Evolutionary conservation across 1,284 basidiomycete genomes (phyloP).

Genomic region (Serendipita sp.): DNA sequence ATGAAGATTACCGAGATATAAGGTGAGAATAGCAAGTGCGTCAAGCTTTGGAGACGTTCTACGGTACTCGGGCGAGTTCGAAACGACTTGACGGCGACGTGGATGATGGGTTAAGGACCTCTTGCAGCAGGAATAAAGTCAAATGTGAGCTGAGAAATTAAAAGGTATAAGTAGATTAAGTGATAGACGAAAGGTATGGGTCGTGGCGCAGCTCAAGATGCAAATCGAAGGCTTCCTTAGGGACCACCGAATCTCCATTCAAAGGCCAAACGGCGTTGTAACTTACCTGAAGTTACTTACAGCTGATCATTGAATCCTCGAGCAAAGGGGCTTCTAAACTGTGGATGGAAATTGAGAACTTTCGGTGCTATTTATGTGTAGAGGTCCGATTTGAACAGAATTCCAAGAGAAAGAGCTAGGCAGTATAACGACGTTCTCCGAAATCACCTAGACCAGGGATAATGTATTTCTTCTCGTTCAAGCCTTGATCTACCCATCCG

Average conservation of each 20-base stretch:
- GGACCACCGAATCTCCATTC: too few species aligned
- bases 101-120: neutral
- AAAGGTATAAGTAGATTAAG: neutral
- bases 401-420: neutral
- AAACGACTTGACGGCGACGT: neutral
- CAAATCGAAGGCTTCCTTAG: too few species aligned
- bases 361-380: too few species aligned
- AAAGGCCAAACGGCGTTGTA: too few species aligned
- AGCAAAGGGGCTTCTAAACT: too few species aligned
- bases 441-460: constrained; percentile 86
- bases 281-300: too few species aligned
- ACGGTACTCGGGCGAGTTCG: neutral
- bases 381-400: neutral
- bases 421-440: constrained; percentile 61
- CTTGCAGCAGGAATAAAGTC: neutral
- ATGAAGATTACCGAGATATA: neutral
- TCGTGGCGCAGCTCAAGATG: too few species aligned
- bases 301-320: too few species aligned
- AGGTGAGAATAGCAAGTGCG: too few species aligned
- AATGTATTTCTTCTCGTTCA: constrained; percentile 84
- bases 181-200: neutral
- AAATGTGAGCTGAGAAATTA: neutral
- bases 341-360: too few species aligned
- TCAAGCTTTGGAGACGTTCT: too few species aligned
- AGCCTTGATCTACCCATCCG: constrained; percentile 91